Conservation (phyloP, 2,329 filamentous ascomycete species). For the Diaporthe batatas region DNA sequence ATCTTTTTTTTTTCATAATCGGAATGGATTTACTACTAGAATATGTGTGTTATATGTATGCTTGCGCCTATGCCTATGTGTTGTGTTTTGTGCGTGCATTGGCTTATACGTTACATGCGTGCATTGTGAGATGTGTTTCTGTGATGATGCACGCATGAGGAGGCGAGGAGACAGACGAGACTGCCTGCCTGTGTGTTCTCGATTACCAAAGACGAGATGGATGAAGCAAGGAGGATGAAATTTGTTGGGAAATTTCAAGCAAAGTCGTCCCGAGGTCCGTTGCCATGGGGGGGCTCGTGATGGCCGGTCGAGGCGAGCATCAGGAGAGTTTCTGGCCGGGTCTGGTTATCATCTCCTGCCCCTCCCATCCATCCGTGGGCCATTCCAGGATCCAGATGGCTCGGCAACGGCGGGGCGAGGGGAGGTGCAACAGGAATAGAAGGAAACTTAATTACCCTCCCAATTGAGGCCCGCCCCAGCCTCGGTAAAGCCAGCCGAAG, state of each 20-base stretch:
- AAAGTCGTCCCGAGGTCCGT: conserved; percentile 14
- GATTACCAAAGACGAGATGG: not conserved
- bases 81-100: not conserved
- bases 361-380: not conserved
- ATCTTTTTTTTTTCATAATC: conserved; percentile 27
- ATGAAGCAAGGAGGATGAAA: not conserved
- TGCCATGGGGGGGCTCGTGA: conserved; percentile 15
- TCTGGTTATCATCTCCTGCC: conserved; percentile 10
- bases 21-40: conserved; percentile 27
- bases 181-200: not conserved
- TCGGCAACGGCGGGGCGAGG: not conserved
- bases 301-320: not conserved
- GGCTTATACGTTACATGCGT: not conserved
- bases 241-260: conserved; percentile 26
- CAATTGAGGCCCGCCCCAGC: conserved; percentile 14
- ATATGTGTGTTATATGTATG: not conserved
- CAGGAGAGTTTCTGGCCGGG: conserved; percentile 27
- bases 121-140: not conserved
- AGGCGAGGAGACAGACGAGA: not conserved
- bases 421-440: not conserved
- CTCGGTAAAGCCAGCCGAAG: conserved; percentile 28
- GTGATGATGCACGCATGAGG: not conserved
- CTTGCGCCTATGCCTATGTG: not conserved
- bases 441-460: not conserved
- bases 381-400: conserved; percentile 18